Evolutionary conservation across 148 eudicot species (phyloP), one percentile per base, ranked within the genome.

Genomic region (Chenopodium album): DNA sequence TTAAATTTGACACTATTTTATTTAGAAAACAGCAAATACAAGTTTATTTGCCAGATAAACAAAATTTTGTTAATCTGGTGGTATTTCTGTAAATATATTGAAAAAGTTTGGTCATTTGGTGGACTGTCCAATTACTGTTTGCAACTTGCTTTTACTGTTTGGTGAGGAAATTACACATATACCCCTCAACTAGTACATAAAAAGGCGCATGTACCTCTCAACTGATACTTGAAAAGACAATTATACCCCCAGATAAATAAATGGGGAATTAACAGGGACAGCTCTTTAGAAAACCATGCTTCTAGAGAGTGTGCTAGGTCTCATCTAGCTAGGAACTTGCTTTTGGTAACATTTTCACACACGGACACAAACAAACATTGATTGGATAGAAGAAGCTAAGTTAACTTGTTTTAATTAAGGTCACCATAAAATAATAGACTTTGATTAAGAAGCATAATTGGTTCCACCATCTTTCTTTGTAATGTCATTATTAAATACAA

Each of bases 281-380:
- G 23, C 23, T 23, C 23, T 23, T 23, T 14, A 11, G n/a, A 17
- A 72, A 80, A 70, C 2, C 34, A 80, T 41, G 54, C 54, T 81
- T 81, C 84, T 81, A 81, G 84, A 81, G 13, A 23, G 63, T 48
- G 50, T 31, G 79, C 22, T 66, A 31, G 20, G 31, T 11, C 34
- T 41, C 44, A 41, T 41, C 44, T 41, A 41, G 44, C 44, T 76
- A 76, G 46, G 32, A n/a, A 26, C 54, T 37, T 44, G 65, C 73
- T 76, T 67, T 41, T 67, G 65, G 44, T n/a, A 34, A 76, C 75
- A 75, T 76, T 81, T 81, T 81, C 84, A 81, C 84, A 81, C 84
- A 79, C 76, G 73, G 56, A 77, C 59, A 77, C 34, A 78, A 66
- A 12, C 29, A 9, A 3, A 70, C 9, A 79, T 29, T 68, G 74